phyloP scores from a whole-genome alignment of 352 stramenopile species.

The Phytophthora constricta region DNA sequence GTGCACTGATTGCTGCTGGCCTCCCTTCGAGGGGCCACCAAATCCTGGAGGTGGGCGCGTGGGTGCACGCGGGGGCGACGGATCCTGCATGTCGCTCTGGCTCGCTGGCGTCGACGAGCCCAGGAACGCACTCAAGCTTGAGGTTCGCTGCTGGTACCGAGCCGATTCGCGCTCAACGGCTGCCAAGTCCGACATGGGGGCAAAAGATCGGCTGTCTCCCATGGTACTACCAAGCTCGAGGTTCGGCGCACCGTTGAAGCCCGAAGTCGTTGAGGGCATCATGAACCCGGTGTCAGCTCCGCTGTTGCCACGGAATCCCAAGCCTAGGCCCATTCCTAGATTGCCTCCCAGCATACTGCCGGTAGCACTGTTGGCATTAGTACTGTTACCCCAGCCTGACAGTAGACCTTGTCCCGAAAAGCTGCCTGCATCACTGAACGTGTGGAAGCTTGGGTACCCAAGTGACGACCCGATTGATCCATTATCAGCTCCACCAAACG shows the following conservation, averaged over 20 bases:
- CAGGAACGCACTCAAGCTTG: constrained; percentile 80
- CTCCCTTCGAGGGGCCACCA: constrained; percentile 22
- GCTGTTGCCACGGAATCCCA: constrained; percentile 28
- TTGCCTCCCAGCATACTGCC: constrained; percentile 18
- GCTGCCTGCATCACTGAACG: constrained; percentile 54
- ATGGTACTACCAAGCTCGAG: constrained; percentile 10
- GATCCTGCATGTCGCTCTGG: constrained; percentile 32
- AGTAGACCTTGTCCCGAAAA: constrained; percentile 52
- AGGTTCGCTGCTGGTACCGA: constrained; percentile 73
- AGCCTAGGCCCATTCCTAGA: constrained; percentile 22
- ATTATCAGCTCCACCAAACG: constrained; percentile 40
- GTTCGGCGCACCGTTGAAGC: background rate
- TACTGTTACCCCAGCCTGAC: constrained; percentile 59
- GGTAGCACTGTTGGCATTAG: constrained; percentile 7
- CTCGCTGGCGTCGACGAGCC: constrained; percentile 31
- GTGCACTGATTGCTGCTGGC: constrained; percentile 34
- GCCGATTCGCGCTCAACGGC: constrained; percentile 73
- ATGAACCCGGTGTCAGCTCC: constrained; percentile 22
- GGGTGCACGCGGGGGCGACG: constrained; percentile 32
- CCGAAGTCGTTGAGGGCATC: constrained; percentile 17
- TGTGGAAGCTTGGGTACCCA: constrained; percentile 70
- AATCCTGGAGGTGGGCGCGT: constrained; percentile 55
- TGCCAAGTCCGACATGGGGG: constrained; percentile 69
- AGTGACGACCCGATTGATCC: constrained; percentile 54
- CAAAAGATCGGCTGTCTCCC: constrained; percentile 35